phyloP scores from a whole-genome alignment of 495 filamentous ascomycete genomes.

The Viridothelium virens region DNA sequence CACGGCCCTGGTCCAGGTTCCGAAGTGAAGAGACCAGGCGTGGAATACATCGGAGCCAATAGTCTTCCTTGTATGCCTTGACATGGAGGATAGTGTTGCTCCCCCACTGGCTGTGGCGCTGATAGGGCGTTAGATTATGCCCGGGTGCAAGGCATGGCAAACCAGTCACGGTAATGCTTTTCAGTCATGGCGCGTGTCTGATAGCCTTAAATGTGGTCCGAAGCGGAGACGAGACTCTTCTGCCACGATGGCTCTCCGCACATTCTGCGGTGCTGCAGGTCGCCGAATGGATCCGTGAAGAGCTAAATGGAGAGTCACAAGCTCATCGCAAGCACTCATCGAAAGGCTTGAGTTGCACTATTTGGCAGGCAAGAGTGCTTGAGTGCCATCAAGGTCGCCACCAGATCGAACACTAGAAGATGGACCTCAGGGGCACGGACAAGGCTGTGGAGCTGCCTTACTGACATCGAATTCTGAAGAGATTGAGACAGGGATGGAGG shows the following conservation, averaged over 20 bases:
- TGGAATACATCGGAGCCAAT: background rate
- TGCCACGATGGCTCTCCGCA: background rate
- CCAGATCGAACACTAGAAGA: too few relatives aligned
- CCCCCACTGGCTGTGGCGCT: background rate
- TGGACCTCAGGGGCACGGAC: too few relatives aligned
- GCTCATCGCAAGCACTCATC: background rate
- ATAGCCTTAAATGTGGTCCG: background rate
- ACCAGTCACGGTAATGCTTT: background rate
- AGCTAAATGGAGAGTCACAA: too few relatives aligned
- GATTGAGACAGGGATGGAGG: background rate
- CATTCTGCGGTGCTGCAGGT: background rate
- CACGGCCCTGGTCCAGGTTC: background rate
- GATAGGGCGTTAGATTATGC: background rate
- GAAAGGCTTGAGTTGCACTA: background rate
- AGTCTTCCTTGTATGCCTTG: background rate
- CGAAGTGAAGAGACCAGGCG: background rate
- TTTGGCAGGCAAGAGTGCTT: too few relatives aligned
- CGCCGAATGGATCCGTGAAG: background rate
- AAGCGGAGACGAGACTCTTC: background rate
- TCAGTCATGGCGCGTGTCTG: background rate
- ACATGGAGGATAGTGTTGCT: background rate
- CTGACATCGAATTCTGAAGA: background rate
- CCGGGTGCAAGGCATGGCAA: background rate
- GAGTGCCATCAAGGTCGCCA: too few relatives aligned
- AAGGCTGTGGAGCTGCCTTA: background rate